Evolutionary conservation across 495 filamentous ascomycete species (phyloP).

Genomic region (Talaromyces trachyspermus): DNA sequence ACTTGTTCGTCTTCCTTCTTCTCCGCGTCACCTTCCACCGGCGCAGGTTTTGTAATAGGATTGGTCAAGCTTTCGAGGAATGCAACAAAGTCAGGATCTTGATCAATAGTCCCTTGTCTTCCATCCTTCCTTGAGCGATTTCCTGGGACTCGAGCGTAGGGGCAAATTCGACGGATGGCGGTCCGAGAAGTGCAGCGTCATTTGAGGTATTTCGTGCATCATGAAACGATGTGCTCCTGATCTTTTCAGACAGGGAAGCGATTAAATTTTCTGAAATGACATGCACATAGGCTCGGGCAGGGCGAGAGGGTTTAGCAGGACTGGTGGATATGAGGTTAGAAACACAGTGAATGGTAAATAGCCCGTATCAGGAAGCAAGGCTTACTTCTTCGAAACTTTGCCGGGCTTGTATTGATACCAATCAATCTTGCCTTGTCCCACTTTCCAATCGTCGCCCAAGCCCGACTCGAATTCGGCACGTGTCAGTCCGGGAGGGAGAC

Average conservation of each 20-base stretch:
- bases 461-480: slow-evolving; percentile 65
- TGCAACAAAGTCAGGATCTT: slow-evolving; percentile 87
- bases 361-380: slow-evolving; percentile 18
- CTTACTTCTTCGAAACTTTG: slow-evolving; percentile 80
- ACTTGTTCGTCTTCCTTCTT: slow-evolving; percentile 52
- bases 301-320: slow-evolving; percentile 67
- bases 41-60: slow-evolving; percentile 50
- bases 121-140: slow-evolving; percentile 63
- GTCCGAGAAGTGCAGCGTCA: slow-evolving; percentile 61
- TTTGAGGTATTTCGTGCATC: slow-evolving; percentile 66
- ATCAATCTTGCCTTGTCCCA: slow-evolving; percentile 71
- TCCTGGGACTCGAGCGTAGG: slow-evolving; percentile 76
- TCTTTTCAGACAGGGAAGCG: slow-evolving; percentile 52
- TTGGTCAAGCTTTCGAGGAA: slow-evolving; percentile 85
- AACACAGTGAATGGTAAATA: neutral
- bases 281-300: slow-evolving; percentile 72
- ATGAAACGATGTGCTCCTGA: slow-evolving; percentile 57
- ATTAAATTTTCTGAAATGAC: slow-evolving; percentile 55
- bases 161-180: slow-evolving; percentile 72
- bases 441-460: slow-evolving; percentile 78
- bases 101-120: slow-evolving; percentile 90
- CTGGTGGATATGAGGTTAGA: slow-evolving; percentile 34
- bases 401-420: slow-evolving; percentile 73
- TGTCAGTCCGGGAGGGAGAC: slow-evolving; percentile 80
- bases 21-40: slow-evolving; percentile 45